phyloP scores from a whole-genome alignment of 2,329 filamentous ascomycete genomes.

The Venturiaceae sp. region DNA sequence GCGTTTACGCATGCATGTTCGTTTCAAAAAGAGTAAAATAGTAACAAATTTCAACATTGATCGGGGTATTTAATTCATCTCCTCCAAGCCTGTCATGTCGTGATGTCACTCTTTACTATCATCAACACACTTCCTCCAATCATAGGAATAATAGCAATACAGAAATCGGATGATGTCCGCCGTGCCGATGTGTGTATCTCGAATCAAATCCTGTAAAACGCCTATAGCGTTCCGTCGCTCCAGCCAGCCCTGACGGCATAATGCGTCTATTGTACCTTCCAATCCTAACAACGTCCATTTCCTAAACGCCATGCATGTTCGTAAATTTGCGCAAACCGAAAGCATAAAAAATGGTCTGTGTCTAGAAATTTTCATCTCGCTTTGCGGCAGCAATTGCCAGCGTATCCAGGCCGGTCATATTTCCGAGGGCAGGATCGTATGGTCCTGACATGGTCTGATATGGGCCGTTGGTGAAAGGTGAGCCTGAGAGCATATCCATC shows the following conservation, averaged over 20 bases:
- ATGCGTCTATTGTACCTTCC: not conserved
- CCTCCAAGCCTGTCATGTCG: not conserved
- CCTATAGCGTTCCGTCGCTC: not conserved
- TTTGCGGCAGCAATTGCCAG: conserved; percentile 9
- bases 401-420: conserved; percentile 3
- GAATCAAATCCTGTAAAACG: not conserved
- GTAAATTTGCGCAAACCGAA: not conserved
- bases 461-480: not conserved
- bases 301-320: not conserved
- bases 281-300: not conserved
- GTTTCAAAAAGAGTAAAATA: too few species aligned
- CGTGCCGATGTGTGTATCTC: conserved; percentile 1
- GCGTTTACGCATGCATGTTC: too few species aligned
- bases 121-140: not conserved
- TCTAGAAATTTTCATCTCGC: conserved; percentile 5
- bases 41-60: too few species aligned
- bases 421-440: conserved; percentile 4
- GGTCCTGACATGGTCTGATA: not conserved
- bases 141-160: not conserved
- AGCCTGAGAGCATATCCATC: not conserved
- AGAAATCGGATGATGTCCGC: not conserved
- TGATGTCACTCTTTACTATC: not conserved
- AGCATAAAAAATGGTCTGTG: not conserved
- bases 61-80: not conserved
- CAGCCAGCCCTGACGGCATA: not conserved